A percentile compares a stretch with the other conserved stretches of the same genome.
These are phyloP conservation scores for Austroboletus novae-zelandiae DNA, from an alignment of 1,284 basidiomycete species.

Conservation along the genomic window DNA sequence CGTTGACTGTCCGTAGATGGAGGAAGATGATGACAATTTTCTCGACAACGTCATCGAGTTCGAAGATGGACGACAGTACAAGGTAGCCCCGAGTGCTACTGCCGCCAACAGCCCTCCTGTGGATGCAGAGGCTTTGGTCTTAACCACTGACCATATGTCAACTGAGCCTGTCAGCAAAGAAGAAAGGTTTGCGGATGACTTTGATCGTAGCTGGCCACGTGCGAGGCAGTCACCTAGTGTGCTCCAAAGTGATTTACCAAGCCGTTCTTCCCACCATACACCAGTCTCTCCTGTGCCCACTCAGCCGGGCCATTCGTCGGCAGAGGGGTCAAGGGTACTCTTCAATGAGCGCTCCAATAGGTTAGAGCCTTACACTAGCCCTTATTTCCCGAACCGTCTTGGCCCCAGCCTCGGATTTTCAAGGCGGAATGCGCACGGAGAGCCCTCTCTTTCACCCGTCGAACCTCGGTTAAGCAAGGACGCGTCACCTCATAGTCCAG, in stretches of 20 bases:
- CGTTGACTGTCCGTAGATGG: constrained; percentile 50
- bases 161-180: constrained; percentile 56
- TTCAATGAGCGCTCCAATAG: constrained; percentile 90
- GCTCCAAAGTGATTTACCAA: constrained; percentile 42
- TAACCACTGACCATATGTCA: constrained; percentile 21
- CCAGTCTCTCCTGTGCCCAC: constrained; percentile 37
- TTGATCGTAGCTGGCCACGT: constrained; percentile 90
- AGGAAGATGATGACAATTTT: constrained; percentile 90
- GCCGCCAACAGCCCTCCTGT: constrained; percentile 9
- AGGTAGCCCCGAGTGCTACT: constrained; percentile 55
- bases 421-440: constrained; percentile 47
- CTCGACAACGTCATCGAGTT: constrained; percentile 90
- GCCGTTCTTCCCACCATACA: constrained; percentile 32
- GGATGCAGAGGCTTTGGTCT: constrained; percentile 16
- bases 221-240: constrained; percentile 45
- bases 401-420: constrained; percentile 31
- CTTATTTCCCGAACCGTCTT: constrained; percentile 35
- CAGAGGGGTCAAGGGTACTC: constrained; percentile 63
- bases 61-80: constrained; percentile 87
- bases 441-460: constrained; percentile 38
- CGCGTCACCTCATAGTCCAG: constrained; percentile 40
- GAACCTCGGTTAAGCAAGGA: constrained; percentile 49
- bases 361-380: constrained; percentile 68
- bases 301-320: constrained; percentile 46
- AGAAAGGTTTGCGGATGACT: constrained; percentile 84